Evolutionary conservation across 306 rosid species (phyloP).

Genomic region (Fagus crenata): DNA sequence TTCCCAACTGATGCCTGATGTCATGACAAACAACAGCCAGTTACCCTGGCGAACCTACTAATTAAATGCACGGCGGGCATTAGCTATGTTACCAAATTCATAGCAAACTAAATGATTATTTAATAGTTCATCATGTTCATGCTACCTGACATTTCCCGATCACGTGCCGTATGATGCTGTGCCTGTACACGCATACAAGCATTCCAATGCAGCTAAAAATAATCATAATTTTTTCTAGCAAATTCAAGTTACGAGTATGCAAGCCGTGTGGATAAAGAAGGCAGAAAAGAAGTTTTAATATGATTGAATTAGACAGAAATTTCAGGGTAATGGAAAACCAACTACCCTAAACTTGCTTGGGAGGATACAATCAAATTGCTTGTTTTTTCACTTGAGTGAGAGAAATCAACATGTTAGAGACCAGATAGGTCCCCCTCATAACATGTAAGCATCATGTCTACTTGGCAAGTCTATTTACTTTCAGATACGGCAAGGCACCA

Average conservation of each 20-base stretch:
- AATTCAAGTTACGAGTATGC: background rate
- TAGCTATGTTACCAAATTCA: background rate
- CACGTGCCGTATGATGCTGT: background rate
- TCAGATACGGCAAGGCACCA: constrained; percentile 82
- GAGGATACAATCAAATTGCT: constrained; percentile 15
- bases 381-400: background rate
- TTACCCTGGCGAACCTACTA: no score
- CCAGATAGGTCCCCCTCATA: background rate
- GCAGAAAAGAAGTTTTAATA: background rate
- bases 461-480: constrained; percentile 73
- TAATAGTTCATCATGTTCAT: background rate
- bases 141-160: background rate
- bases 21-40: no score
- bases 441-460: constrained; percentile 31
- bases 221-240: background rate
- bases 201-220: constrained; percentile 4
- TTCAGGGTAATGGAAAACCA: constrained; percentile 16
- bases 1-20: no score
- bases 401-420: constrained; percentile 29
- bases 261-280: background rate
- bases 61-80: no score
- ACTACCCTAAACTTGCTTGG: constrained; percentile 22
- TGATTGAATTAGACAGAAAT: background rate
- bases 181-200: background rate
- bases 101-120: background rate